phyloP scores from a whole-genome alignment of 176 grass and related monocot genomes.

The Oryza brachyantha region DNA sequence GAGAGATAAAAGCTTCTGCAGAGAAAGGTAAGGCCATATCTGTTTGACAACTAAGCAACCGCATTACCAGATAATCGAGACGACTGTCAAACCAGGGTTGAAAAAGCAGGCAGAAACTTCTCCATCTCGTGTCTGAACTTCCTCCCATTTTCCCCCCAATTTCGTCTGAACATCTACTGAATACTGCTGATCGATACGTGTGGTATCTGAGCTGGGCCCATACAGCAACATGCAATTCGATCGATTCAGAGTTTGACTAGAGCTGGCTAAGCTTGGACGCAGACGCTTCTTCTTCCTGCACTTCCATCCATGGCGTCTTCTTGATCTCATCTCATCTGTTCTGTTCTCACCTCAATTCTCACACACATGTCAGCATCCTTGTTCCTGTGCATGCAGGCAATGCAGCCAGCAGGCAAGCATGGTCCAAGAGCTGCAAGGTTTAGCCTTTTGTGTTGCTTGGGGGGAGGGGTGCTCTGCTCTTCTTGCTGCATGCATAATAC shows the following conservation, averaged over 20 bases:
- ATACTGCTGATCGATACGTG: not conserved
- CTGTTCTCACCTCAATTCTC: too few species aligned
- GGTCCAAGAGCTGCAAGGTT: not conserved
- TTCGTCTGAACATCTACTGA: not conserved
- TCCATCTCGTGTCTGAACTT: not conserved
- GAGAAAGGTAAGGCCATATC: constrained; percentile 22
- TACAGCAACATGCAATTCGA: not conserved
- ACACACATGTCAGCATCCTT: constrained; percentile 3
- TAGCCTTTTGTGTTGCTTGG: not conserved
- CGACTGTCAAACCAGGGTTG: constrained; percentile 27
- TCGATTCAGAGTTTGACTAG: not conserved
- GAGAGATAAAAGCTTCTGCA: not conserved
- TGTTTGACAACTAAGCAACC: constrained; percentile 19
- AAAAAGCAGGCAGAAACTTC: constrained; percentile 15
- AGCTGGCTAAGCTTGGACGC: not conserved
- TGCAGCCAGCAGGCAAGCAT: not conserved
- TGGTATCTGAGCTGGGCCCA: not conserved
- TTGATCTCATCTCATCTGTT: not conserved
- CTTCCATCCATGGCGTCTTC: constrained; percentile 11
- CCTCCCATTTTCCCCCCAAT: not conserved
- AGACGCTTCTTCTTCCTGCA: not conserved
- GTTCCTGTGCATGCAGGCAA: not conserved
- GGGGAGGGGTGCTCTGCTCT: not conserved
- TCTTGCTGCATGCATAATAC: not conserved
- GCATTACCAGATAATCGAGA: not conserved